Evolutionary conservation across 352 stramenopile genomes (phyloP).

Genomic region (Pythium diclinum): DNA sequence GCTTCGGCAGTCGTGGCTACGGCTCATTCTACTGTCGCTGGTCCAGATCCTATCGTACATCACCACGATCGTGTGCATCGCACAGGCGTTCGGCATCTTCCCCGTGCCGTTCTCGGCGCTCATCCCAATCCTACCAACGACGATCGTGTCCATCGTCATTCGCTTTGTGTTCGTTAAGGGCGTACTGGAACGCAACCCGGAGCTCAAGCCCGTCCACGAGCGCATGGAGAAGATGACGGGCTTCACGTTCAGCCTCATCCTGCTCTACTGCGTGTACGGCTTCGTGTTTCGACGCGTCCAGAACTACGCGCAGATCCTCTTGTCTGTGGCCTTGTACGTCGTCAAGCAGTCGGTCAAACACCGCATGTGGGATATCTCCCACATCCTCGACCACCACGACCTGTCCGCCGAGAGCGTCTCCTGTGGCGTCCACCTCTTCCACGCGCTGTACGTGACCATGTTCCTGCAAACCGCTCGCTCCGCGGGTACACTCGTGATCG

Average conservation of each 20-base stretch:
- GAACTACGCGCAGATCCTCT: not conserved
- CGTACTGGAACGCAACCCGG: not conserved
- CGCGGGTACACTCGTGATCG: conserved; percentile 22
- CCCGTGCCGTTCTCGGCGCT: conserved; percentile 31
- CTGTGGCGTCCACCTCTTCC: conserved; percentile 30
- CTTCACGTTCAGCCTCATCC: conserved; percentile 1
- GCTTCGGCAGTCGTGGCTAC: conserved; percentile 21
- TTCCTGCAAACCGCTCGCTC: conserved; percentile 42
- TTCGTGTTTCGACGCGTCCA: not conserved
- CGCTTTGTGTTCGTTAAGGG: conserved; percentile 7
- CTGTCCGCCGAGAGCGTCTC: conserved; percentile 16
- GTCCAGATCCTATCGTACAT: conserved; percentile 24
- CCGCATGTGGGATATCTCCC: conserved; percentile 19
- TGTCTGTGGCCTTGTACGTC: not conserved
- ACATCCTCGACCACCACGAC: conserved; percentile 28
- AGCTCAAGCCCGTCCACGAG: not conserved
- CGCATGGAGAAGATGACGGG: not conserved
- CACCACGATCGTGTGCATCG: conserved; percentile 20
- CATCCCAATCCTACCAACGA: conserved; percentile 8
- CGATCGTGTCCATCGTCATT: conserved; percentile 23
- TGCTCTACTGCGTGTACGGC: not conserved
- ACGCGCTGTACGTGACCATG: conserved; percentile 34
- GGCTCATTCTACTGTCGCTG: conserved; percentile 8
- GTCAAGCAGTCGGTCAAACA: not conserved
- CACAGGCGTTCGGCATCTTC: conserved; percentile 22